Conservation (phyloP, 768 basidiomycete genomes). For the Neoboletus brunneissimus region DNA sequence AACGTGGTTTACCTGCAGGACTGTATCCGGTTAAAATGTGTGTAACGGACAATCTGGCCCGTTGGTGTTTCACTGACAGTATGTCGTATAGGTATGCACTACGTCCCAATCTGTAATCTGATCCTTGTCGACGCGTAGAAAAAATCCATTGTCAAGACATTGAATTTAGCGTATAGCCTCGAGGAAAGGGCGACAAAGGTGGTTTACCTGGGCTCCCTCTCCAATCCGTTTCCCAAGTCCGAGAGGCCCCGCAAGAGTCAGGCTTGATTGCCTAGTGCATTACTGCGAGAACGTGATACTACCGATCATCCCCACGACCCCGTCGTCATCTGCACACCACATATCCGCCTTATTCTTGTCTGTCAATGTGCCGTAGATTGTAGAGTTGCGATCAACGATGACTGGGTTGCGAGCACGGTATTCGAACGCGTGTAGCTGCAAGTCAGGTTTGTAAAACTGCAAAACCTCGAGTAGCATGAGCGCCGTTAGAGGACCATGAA, state of each 20-base stretch:
- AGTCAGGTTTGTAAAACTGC: conserved; percentile 46
- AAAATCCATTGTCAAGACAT: neutral
- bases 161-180: neutral
- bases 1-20: conserved; percentile 79
- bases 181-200: neutral
- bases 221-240: too few relatives aligned
- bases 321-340: conserved; percentile 59
- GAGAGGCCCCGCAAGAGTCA: neutral
- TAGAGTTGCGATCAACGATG: conserved; percentile 48
- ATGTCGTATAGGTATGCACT: conserved; percentile 25
- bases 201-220: neutral
- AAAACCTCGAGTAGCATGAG: conserved; percentile 71
- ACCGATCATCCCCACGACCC: conserved; percentile 69
- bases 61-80: conserved; percentile 8
- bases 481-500: conserved; percentile 81
- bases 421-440: conserved; percentile 51
- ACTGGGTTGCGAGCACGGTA: conserved; percentile 70
- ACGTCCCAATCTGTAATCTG: conserved; percentile 9
- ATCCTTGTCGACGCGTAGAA: neutral
- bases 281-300: conserved; percentile 32
- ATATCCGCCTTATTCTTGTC: conserved; percentile 41
- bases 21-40: conserved; percentile 88
- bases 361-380: conserved; percentile 45
- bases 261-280: neutral
- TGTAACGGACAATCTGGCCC: conserved; percentile 17